Conservation (phyloP, 2,329 filamentous ascomycete genomes). For the Colletotrichum tamarilloi region DNA sequence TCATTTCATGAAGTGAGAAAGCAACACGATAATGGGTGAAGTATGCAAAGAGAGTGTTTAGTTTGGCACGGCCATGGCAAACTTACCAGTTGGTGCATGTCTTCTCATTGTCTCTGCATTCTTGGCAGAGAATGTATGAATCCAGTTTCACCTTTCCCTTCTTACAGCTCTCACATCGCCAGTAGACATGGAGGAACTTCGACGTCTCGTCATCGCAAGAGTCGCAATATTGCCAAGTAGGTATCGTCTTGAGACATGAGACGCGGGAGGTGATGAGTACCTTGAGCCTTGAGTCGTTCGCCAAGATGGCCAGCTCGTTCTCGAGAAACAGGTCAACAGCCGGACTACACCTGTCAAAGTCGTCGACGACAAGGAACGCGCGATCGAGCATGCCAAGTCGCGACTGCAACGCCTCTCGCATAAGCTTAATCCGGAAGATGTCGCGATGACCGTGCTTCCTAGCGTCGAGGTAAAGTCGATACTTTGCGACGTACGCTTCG, state of each 20-base stretch:
- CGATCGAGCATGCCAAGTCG: conserved; percentile 10
- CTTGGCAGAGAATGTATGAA: conserved; percentile 4
- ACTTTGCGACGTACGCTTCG: conserved; percentile 16
- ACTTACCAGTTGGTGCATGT: background rate
- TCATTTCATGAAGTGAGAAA: background rate
- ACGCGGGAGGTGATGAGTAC: conserved; percentile 15
- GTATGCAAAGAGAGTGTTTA: background rate
- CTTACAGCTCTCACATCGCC: background rate
- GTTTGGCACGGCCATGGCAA: background rate
- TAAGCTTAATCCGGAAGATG: conserved; percentile 18
- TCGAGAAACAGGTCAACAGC: conserved; percentile 7
- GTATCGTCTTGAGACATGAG: background rate
- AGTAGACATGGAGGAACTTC: background rate
- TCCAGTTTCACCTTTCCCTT: background rate
- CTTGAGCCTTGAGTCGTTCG: background rate
- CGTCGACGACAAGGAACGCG: background rate
- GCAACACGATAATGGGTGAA: background rate
- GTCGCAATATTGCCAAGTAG: background rate
- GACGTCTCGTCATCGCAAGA: background rate
- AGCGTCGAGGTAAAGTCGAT: conserved; percentile 4
- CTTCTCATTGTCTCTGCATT: background rate
- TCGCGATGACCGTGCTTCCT: conserved; percentile 28
- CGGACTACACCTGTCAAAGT: conserved; percentile 3
- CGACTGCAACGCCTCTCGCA: background rate
- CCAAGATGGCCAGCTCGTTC: conserved; percentile 6